Evolutionary conservation across 2,329 filamentous ascomycete genomes (phyloP), one percentile per base, ranked within the genome.

Genomic region (Calonectria fujianensis): DNA sequence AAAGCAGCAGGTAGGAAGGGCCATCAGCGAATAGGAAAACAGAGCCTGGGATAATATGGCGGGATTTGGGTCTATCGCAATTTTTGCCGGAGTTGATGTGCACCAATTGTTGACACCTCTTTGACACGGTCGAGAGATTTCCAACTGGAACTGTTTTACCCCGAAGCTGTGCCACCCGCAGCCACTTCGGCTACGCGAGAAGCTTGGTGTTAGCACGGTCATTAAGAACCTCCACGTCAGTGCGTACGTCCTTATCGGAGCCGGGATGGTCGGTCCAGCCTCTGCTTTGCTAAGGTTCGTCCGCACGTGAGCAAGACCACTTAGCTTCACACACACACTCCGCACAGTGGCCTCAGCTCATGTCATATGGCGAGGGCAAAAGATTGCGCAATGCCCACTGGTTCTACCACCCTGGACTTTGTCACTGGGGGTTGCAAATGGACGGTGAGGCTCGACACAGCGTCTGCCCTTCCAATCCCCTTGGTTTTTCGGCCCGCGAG

Each of bases 241-340:
- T 63, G 57, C 57, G 57, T 63, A 27, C 57, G 14, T 27, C 35
- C 57, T 63, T 63, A 63, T 63, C 57, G n/a, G 24, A 10, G 35
- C 14, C 37, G n/a, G 57, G 57, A 39, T 41, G 14, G 31, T 13
- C 18, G 37, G n/a, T 29, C 9, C 37, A 41, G 8, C 35, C 18
- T 45, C 41, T 27, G 5, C n/a, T 39, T n/a, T 48, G 45, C 45
- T n/a, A 63, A 63, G 57, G 57, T 63, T 63, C 57, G 37, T 63
- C 57, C 57, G 37, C 57, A 63, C 57, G 57, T 63, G 57, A 63
- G 57, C 57, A 39, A 41, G 37, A 18, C 16, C 24, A 27, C 57
- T 61, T 63, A 63, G 57, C 57, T 63, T 24, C n/a, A 35, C 45
- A 48, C 57, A 61, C 57, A 63, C 57, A 63, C 39, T 63, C 57